A percentile compares a stretch with the other conserved stretches of the same genome.
These are phyloP conservation scores for Gypsophila paniculata DNA, from an alignment of 179 eudicot genomes.

Conservation along the genomic window DNA sequence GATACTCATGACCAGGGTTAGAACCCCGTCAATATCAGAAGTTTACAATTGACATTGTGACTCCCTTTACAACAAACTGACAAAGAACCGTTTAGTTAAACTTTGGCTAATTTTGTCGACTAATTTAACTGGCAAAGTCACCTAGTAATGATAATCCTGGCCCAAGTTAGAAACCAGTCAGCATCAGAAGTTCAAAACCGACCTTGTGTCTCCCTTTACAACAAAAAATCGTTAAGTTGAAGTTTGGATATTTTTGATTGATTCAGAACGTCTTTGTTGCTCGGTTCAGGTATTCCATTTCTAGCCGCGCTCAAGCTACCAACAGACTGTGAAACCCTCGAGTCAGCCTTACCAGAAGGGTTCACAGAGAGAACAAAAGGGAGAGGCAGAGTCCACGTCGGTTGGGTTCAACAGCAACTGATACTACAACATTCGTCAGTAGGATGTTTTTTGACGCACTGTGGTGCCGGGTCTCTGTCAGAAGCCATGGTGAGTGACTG, in stretches of 20 bases:
- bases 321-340: conserved; percentile 19
- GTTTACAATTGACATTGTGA: no score
- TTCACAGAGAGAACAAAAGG: conserved; percentile 17
- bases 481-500: conserved; percentile 29
- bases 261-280: neutral
- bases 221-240: neutral
- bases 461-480: conserved; percentile 29
- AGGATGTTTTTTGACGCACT: conserved; percentile 30
- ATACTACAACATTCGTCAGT: conserved; percentile 27
- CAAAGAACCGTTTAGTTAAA: no score
- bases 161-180: no score
- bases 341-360: conserved; percentile 23
- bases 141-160: no score
- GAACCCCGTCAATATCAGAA: no score
- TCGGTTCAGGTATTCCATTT: conserved; percentile 24
- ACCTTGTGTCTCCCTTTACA: no score
- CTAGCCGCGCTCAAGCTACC: conserved; percentile 30
- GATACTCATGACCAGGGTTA: no score
- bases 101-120: no score
- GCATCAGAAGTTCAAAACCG: no score
- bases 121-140: no score
- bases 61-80: no score
- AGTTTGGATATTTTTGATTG: no score
- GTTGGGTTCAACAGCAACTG: conserved; percentile 30
- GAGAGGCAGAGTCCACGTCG: conserved; percentile 14